Base-by-base conservation (phyloP, 345 rosid genomes). In the Cochlearia excelsa region DNA sequence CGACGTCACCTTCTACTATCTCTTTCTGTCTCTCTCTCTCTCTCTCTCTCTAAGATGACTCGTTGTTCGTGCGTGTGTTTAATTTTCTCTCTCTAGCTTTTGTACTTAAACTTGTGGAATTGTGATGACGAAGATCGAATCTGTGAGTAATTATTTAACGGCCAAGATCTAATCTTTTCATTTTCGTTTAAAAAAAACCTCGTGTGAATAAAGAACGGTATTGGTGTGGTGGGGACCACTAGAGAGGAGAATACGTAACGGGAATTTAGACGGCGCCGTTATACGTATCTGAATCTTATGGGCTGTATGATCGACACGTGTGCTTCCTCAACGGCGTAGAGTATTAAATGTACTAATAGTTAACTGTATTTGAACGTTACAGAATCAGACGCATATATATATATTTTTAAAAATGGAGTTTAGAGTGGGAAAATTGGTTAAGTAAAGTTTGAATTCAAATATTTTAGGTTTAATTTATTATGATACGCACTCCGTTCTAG, bases 241-340 rank as follows among this genome's bases (percentile, higher is more conserved):
- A 5, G 33, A 35, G 10, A 2, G 4, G 10, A n/a, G 34, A 43
- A 5, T 58, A 3, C n/a, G 63, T 69, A 69, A 69, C 68, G 68
- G 68, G 46, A 1, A 9, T 5, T 69, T 55, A 54, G 74, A 69
- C 74, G 74, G 68, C 74, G 74, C 74, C 53, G 58, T 69, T 55
- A 28, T 54, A 2, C 2, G 1, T 0, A 52, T 33, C 30, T 0
- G 2, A 1, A 11, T 33, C 5, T 37, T 46, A 2, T 29, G 0
- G 2, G 0, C 2, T 31, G 0, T 48, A 4, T 3, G 26, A 0
- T 31, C 39, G 59, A 67, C 39, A 57, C 53, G 59, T 67, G 57
- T 49, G 35, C 35, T 33, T 33, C 35, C 5, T 33, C 35, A 33
- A 33, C 35, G 35, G 35, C 35, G 35, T 33, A 33, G 35, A 33